Evolutionary conservation across 768 basidiomycete species (phyloP).

Genomic region (Mrakia blollopis): DNA sequence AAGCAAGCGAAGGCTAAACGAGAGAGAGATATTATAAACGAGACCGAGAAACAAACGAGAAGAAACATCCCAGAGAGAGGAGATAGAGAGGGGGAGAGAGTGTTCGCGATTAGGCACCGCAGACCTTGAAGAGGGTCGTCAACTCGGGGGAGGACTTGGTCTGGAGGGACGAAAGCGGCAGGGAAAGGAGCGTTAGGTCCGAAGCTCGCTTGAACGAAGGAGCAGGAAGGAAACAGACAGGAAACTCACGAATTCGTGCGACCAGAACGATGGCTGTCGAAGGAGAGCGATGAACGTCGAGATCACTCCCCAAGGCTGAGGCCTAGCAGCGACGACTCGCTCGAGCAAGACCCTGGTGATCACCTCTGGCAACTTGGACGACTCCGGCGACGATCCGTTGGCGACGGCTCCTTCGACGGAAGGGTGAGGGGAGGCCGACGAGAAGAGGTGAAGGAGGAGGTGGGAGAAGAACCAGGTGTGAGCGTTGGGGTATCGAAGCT

Average conservation of each 20-base stretch:
- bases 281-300: constrained; percentile 91
- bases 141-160: constrained; percentile 8
- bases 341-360: constrained; percentile 70
- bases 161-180: too few relatives aligned
- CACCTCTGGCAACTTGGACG: constrained; percentile 53
- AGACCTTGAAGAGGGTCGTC: constrained; percentile 12
- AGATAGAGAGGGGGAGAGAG: neutral
- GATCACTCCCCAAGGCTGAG: constrained; percentile 93
- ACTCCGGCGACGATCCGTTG: neutral
- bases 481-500: constrained; percentile 94
- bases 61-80: neutral
- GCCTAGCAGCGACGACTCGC: constrained; percentile 86
- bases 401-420: constrained; percentile 17
- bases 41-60: too few relatives aligned
- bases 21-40: too few relatives aligned
- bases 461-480: constrained; percentile 98
- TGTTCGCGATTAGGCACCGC: neutral
- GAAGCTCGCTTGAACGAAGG: too few relatives aligned
- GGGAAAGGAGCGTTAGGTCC: neutral
- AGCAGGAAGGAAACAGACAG: too few relatives aligned
- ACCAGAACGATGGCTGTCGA: constrained; percentile 44
- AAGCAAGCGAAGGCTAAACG: too few relatives aligned
- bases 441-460: constrained; percentile 82
- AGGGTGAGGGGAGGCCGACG: constrained; percentile 56
- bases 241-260: constrained; percentile 34